A percentile compares a stretch with the other conserved stretches of the same genome.
These are phyloP conservation scores for Massarina eburnea DNA, from an alignment of 2,329 filamentous ascomycete genomes.

Conservation along the genomic window DNA sequence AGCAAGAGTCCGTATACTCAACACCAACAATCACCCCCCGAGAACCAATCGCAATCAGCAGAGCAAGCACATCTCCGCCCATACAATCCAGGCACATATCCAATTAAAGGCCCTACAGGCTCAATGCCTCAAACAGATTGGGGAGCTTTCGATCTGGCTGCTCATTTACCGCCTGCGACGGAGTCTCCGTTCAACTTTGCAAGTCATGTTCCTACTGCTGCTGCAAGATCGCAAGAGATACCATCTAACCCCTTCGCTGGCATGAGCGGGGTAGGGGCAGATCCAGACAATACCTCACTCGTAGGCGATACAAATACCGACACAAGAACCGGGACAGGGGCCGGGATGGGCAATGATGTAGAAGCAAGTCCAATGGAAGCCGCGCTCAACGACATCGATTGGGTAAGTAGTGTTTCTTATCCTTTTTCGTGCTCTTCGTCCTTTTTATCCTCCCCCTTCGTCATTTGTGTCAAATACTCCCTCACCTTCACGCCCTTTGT, in stretches of 20 bases:
- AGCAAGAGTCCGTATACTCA: constrained; percentile 1
- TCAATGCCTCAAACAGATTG: constrained; percentile 29
- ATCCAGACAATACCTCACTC: constrained; percentile 4
- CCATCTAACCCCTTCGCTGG: neutral
- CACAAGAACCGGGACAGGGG: neutral
- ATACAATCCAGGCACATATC: constrained; percentile 4
- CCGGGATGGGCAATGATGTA: neutral
- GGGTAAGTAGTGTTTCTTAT: constrained; percentile 59
- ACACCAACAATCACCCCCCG: constrained; percentile 10
- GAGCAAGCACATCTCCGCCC: constrained; percentile 5
- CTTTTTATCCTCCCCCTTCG: neutral
- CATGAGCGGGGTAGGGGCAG: constrained; percentile 3
- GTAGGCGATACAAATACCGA: neutral
- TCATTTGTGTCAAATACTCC: neutral
- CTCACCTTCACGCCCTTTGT: neutral
- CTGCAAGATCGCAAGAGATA: neutral
- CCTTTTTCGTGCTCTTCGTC: neutral
- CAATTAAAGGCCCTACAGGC: constrained; percentile 18
- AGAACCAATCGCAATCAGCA: constrained; percentile 6
- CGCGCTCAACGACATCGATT: constrained; percentile 60
- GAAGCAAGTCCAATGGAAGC: constrained; percentile 22
- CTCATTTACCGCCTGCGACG: constrained; percentile 6
- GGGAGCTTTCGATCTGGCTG: constrained; percentile 23
- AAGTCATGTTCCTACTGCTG: constrained; percentile 2
- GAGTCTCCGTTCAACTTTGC: constrained; percentile 5